Base-by-base conservation (phyloP, 140 eudicot species). In the Anethum foeniculum region DNA sequence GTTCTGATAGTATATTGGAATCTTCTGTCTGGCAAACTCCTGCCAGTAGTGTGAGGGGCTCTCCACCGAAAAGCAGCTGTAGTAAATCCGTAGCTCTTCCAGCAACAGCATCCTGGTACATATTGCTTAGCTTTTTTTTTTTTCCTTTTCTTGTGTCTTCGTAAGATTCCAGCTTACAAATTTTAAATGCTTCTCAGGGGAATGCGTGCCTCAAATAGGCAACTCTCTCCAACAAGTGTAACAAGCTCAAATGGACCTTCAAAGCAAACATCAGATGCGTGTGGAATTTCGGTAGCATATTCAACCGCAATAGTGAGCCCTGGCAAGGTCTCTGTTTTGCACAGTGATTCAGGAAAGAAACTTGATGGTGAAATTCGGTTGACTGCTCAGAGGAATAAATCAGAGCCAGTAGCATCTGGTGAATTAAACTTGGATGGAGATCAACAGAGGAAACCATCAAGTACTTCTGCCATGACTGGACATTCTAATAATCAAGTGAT, bases 91-190 rank as follows among this genome's bases (percentile, higher is more conserved):
- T 82, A 74, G 93, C 88, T 86, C 97, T 93, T 82, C 99, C 99
- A 27, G 92, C 97, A 76, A 96, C 98, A 76, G 98, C 99, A 23
- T 93, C 93, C 25, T 96, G 99, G 99, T 93, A 89, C 65, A 81
- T 16, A 52, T 39, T 60, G 38, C 41, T 71, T 52, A 77, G 28
- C 62, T 15, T 62, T 19, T 32, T 80, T 32, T 38, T 34, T 34
- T 34, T 34, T 34, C 3, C 3, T 8, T 58, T 64, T 46, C 44
- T 23, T 38, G 46, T 5, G 39, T 46, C 6, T 58, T 2, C 47
- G 65, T 81, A n/a, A 38, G 54, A 43, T 46, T 8, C 34, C 21
- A 25, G 21, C 65, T 64, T 23, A 78, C 34, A 16, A 73, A 76
- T 81, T 77, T 34, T 38, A 84, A 71, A 21, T 39, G n/a, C 23